phyloP scores from a whole-genome alignment of 2,329 filamentous ascomycete species.

The Zymoseptoria crescenta region DNA sequence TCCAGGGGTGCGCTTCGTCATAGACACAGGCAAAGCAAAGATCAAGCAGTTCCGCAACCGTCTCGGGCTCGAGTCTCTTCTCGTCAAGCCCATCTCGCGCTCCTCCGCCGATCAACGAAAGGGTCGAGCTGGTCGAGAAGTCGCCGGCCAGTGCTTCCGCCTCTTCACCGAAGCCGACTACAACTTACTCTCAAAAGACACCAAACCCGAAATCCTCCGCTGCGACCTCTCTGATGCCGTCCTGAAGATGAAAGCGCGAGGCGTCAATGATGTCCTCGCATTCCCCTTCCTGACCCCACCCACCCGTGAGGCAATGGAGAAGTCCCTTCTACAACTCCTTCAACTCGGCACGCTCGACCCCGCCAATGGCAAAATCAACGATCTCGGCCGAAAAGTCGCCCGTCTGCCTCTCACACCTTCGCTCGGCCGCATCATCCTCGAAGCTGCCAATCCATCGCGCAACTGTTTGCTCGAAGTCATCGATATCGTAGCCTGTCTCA shows the following conservation, averaged over 20 bases:
- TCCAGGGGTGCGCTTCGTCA: constrained; percentile 80
- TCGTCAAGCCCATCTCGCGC: constrained; percentile 84
- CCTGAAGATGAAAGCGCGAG: constrained; percentile 87
- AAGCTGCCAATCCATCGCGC: constrained; percentile 61
- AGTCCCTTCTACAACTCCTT: constrained; percentile 72
- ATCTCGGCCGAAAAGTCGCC: constrained; percentile 67
- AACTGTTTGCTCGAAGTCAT: constrained; percentile 75
- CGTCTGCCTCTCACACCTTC: constrained; percentile 74
- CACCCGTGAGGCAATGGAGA: constrained; percentile 67
- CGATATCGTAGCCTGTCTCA: constrained; percentile 67
- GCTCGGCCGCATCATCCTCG: constrained; percentile 73
- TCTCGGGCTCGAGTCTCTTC: constrained; percentile 80
- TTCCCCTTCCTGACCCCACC: constrained; percentile 86
- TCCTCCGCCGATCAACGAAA: constrained; percentile 88
- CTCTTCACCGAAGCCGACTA: constrained; percentile 80
- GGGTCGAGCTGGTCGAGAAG: constrained; percentile 89
- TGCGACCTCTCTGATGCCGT: constrained; percentile 82
- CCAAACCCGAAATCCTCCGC: constrained; percentile 80
- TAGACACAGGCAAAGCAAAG: constrained; percentile 91
- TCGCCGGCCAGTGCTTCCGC: constrained; percentile 78
- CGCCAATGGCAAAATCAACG: constrained; percentile 62
- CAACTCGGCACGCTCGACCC: constrained; percentile 69
- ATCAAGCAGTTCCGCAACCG: constrained; percentile 81
- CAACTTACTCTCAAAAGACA: constrained; percentile 59
- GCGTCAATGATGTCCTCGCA: constrained; percentile 68